Base-by-base conservation (phyloP, 441 rosid genomes). In the Populus hybrid region DNA sequence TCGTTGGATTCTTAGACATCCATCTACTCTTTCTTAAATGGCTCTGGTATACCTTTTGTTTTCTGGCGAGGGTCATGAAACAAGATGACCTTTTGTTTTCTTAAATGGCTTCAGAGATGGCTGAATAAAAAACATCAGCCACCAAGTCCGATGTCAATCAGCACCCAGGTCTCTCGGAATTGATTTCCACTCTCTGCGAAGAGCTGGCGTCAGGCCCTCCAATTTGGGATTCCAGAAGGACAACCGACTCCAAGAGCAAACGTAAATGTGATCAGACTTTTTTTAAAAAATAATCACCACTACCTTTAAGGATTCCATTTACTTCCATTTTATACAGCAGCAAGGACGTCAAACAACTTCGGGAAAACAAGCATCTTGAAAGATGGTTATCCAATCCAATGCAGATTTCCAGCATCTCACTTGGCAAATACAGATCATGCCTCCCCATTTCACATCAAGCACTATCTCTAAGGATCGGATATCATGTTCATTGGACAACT, bases 371-470 rank as follows among this genome's bases (percentile, higher is more conserved):
- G 32, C 1, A 20, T 6, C 16, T 1, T 42, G 9, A 73, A 59
- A 1, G 32, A 9, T 18, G 16, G 9, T 24, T 3, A 5, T 16
- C n/a, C 12, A 16, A 20, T 21, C 10, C 40, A 30, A 34, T 30
- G 2, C 10, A 21, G 8, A 2, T 10, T 69, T 34, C 21, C 14
- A 70, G 10, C 30, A 35, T 69, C 10, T 61, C 63, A 63, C 8
- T 70, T 28, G 28, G 24, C 35, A 57, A 59, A 76, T 69, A 21
- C 71, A 67, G 36, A 75, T 67, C 69, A 75, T 16, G 24, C 76
- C 59, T 61, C 18, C 12, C 63, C 36, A 20, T 26, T 23, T 18
- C 35, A 9, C 32, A 28, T 59, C 30, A 46, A 6, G 40, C 32
- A 20, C 57, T 8, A 36, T 42, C n/a, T 35, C 8, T 36, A 34